Base-by-base conservation (phyloP, 441 rosid genomes). In the Mallotus repandus region DNA sequence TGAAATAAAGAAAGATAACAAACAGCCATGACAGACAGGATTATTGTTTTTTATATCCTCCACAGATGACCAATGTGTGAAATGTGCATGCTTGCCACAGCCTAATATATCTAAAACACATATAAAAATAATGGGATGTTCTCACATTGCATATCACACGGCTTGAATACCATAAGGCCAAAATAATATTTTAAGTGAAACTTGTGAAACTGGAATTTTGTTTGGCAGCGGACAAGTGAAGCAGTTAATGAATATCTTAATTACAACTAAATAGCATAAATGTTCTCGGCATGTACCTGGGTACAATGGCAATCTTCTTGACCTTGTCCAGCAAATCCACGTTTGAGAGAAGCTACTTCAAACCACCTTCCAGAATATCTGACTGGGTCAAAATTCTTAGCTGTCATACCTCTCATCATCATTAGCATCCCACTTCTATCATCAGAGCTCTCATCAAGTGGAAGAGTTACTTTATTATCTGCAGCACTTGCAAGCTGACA, bases 301-400 rank as follows among this genome's bases (percentile, higher is more conserved):
- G 98, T 92, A 80, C 97, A 94, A 70, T 92, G 98, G 69, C 98
- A 92, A 71, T 94, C 97, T 89, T 87, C 97, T 86, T 94, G 98
- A 67, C 98, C 98, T 81, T 87, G 91, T 69, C 98, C 97, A 0
- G 97, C 97, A 76, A 94, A 94, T 32, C 98, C 98, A 38, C 91
- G 86, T 79, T 94, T 94, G 50, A 92, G 93, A 64, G 98, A 92
- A 80, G 97, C 98, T 64, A 94, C 97, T 84, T 94, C 96, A 65
- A 90, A 94, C 98, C 97, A 94, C 83, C 97, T 87, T 67, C 97
- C 98, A 22, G 96, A 82, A 84, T 94, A 94, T 69, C 89, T 86
- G 71, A 81, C 72, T 0, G 98, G 98, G 61, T 92, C 97, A 81
- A 94, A 94, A 78, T 92, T 77, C 75, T 87, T 85, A 16, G 93